Evolutionary conservation across 345 rosid genomes (phyloP).

Genomic region (Camelina sativa): DNA sequence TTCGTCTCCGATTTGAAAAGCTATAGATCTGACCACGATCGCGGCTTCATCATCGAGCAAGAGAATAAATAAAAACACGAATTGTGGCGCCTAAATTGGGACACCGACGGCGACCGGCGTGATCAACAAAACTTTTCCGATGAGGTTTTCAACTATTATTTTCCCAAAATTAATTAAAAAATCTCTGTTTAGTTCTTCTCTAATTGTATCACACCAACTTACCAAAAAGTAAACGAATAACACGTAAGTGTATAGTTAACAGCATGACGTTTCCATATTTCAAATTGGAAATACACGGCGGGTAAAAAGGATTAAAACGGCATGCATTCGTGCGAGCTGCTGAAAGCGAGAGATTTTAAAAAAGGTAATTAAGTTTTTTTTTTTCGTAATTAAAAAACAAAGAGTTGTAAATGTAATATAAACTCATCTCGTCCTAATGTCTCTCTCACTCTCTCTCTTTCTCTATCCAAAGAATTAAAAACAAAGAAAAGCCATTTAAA

Average conservation of each 20-base stretch:
- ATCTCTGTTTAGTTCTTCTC: neutral
- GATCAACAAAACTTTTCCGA: slow-evolving; percentile 5
- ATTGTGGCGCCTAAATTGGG: neutral
- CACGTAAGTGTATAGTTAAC: slow-evolving; percentile 1
- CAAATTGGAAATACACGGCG: slow-evolving; percentile 26
- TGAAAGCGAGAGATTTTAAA: slow-evolving; percentile 19
- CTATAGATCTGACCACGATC: slow-evolving; percentile 44
- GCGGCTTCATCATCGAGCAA: slow-evolving; percentile 24
- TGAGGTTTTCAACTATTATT: slow-evolving; percentile 14
- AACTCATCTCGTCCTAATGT: neutral
- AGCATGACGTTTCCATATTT: slow-evolving; percentile 31
- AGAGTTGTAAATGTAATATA: neutral
- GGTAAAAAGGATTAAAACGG: slow-evolving; percentile 35
- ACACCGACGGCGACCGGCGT: neutral
- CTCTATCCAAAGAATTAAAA: slow-evolving; percentile 36
- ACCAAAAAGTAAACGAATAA: neutral
- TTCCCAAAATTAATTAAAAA: neutral
- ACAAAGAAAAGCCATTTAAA: neutral
- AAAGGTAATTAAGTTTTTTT: too few species aligned
- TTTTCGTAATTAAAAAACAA: neutral
- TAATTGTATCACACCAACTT: slow-evolving; percentile 4
- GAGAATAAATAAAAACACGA: neutral
- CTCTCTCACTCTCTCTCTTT: slow-evolving; percentile 26
- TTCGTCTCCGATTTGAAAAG: slow-evolving; percentile 32
- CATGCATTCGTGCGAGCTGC: slow-evolving; percentile 32